Evolutionary conservation across 306 rosid species (phyloP), one percentile per base, ranked within the genome.

Genomic region (Prunus armeniaca): DNA sequence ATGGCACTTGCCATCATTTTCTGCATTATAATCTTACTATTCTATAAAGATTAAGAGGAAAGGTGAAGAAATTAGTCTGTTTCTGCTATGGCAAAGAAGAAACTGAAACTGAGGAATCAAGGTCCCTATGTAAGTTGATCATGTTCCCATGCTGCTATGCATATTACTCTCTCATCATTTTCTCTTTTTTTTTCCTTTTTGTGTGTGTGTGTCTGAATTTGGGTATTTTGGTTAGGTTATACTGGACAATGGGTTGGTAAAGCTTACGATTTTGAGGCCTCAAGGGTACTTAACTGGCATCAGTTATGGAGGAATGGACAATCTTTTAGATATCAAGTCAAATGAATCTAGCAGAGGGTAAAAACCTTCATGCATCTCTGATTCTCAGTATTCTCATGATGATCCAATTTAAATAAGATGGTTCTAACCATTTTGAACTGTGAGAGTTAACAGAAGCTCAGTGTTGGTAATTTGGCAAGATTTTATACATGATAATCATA

Each of bases 241-340:
- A 14, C 34, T 86, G 75, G 77, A 67, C 60, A 83, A 75, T 74
- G 85, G 85, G 4, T 38, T 80, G 46, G 79, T 83, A 28, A 75
- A 72, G 65, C 84, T 81, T 13, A 86, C 84, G 6, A 49, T 83
- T 34, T 15, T 61, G 77, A 81, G 72, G 30, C 86, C 84, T 22
- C 80, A 79, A 73, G 87, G 87, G 1, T 81, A 71, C 67, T 25
- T 83, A 50, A 69, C 32, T n/a, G 78, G 79, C 20, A 81, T 79
- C 24, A 56, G 73, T 28, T 83, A 67, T 83, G 80, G 86, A 41
- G 86, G 87, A 65, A 41, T 83, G 71, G 89, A 78, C 84, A 83
- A 83, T 25, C 52, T 86, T 28, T 67, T 86, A 38, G 82, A 84
- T 55, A 34, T 65, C 9, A 81, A 81, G 52, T 78, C 76, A 63